Base-by-base conservation (phyloP, 192 early-diverging fungal species). In the Pilaira anomala region DNA sequence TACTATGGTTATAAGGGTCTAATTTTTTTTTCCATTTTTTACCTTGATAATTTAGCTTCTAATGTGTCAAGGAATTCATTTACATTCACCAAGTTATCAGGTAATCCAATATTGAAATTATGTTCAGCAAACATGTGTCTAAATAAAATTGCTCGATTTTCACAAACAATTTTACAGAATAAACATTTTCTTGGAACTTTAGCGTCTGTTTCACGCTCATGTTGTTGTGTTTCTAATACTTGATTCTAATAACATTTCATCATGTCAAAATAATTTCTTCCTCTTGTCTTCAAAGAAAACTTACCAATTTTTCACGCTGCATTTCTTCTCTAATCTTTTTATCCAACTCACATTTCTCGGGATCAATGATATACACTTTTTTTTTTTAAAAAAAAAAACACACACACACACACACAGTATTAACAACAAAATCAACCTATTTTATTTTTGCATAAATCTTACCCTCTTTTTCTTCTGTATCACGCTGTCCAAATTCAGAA, bases 61-160 rank as follows among this genome's bases (percentile, higher is more conserved):
- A 95, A 74, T 65, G 92, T 85, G 51, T 82, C 78, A 55, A 95
- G 69, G 55, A 93, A 95, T 45, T 92, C 88, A 63, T 85, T 79
- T 8, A 95, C 91, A 33, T 88, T 79, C 13, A 93, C 93, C 50
- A 95, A 81, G 65, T 95, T 95, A 69, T 95, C 93, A 6, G 91
- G 85, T 7, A 95, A 76, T 33, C 93, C 93, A 71, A 95, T 95
- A 76, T 93, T 93, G 72, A 97, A 97, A 68, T 88, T 89, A 80
- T 97, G 94, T 69, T 94, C 93, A 25, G 69, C 71, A 67, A 91
- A 93, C 85, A 92, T 93, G 68, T 97, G 94, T 62, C 83, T 83
- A 80, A 95, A 97, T 16, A 95, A 74, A 1, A 76, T 63, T 2
- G 82, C 63, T 63, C 90, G 88, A 62, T 81, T 85, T 3, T 85